Conservation (phyloP, 805 yeast genomes). For the Sporopachydermia quercuum region DNA sequence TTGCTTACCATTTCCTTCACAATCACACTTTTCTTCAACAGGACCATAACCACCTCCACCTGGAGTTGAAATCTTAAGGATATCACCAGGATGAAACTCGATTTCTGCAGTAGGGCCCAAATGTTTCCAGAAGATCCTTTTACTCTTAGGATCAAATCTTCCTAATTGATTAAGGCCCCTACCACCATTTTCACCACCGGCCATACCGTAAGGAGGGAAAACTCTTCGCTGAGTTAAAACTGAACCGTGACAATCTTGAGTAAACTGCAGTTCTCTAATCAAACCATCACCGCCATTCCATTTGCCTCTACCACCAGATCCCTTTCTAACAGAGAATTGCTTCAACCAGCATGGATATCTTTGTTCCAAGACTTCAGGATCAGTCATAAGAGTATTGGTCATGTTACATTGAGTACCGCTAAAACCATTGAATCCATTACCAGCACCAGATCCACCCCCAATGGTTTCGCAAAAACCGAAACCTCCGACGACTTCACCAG, state of each 20-base stretch:
- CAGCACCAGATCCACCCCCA: slow-evolving; percentile 94
- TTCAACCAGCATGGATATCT: slow-evolving; percentile 72
- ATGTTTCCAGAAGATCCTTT: slow-evolving; percentile 20
- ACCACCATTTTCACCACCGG: slow-evolving; percentile 67
- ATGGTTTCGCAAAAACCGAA: slow-evolving; percentile 91
- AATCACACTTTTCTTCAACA: slow-evolving; percentile 6
- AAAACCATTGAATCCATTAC: slow-evolving; percentile 72
- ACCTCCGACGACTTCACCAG: slow-evolving; percentile 40
- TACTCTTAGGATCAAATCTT: slow-evolving; percentile 15
- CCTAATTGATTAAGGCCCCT: slow-evolving; percentile 49
- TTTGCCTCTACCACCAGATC: slow-evolving; percentile 72
- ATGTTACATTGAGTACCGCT: slow-evolving; percentile 89
- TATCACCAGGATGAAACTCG: slow-evolving; percentile 42
- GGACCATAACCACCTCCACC: slow-evolving; percentile 79
- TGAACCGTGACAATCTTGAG: slow-evolving; percentile 57
- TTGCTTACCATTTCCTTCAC: background rate
- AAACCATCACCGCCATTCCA: slow-evolving; percentile 78
- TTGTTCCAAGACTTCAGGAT: slow-evolving; percentile 77
- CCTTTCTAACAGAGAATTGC: slow-evolving; percentile 52
- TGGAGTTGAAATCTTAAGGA: slow-evolving; percentile 55
- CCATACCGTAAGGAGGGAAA: slow-evolving; percentile 71
- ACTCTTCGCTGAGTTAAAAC: slow-evolving; percentile 79
- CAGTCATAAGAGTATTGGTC: slow-evolving; percentile 89
- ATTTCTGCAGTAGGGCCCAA: slow-evolving; percentile 66
- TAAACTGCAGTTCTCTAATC: slow-evolving; percentile 70